phyloP scores from a whole-genome alignment of 805 yeast genomes.

The Candida krabiensis region DNA sequence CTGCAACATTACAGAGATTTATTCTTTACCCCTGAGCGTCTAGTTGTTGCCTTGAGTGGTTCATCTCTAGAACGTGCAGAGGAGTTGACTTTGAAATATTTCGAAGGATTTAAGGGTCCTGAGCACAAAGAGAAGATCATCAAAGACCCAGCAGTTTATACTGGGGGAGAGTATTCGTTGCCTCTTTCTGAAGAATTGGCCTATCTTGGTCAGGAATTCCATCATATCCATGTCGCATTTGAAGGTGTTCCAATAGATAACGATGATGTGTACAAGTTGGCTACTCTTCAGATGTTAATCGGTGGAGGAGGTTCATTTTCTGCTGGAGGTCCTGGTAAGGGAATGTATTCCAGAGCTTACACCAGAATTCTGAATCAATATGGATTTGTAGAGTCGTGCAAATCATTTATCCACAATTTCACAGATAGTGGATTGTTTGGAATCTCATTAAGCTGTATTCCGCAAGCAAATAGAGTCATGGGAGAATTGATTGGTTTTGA shows the following conservation, averaged over 20 bases:
- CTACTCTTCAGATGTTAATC: constrained; percentile 81
- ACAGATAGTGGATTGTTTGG: constrained; percentile 92
- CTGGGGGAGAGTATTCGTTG: constrained; percentile 58
- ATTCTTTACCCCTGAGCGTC: constrained; percentile 75
- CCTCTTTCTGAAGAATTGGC: constrained; percentile 60
- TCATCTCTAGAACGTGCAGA: constrained; percentile 70
- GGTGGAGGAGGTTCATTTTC: constrained; percentile 98
- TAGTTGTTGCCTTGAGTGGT: constrained; percentile 88
- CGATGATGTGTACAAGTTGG: constrained; percentile 87
- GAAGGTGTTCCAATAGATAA: constrained; percentile 83
- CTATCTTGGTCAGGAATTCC: constrained; percentile 68
- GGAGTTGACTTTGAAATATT: constrained; percentile 56
- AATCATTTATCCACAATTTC: constrained; percentile 86
- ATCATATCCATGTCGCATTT: constrained; percentile 83
- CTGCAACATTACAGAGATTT: constrained; percentile 57
- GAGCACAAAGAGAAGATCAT: constrained; percentile 22
- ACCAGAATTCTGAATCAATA: constrained; percentile 88
- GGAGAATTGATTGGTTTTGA: constrained; percentile 77
- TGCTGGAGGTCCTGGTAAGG: constrained; percentile 99
- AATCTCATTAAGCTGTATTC: constrained; percentile 78
- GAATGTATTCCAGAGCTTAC: constrained; percentile 94
- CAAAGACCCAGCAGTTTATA: constrained; percentile 47
- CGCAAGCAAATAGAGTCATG: constrained; percentile 81
- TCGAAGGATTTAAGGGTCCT: constrained; percentile 58
- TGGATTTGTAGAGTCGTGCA: constrained; percentile 87